phyloP scores from a whole-genome alignment of 371 early-diverging fungal genomes.

The Haplosporangium sp. region DNA sequence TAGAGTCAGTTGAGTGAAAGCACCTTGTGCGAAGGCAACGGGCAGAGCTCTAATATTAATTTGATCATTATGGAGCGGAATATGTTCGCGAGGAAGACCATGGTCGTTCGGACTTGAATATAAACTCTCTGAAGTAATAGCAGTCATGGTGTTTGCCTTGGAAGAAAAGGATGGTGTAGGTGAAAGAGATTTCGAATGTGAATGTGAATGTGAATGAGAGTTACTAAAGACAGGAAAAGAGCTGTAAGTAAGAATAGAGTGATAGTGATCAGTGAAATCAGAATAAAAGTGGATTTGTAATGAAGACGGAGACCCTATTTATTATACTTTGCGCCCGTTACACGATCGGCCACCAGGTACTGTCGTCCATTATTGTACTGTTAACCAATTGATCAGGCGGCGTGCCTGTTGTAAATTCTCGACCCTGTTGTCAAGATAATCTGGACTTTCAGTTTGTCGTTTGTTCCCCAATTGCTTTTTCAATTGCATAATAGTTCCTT shows the following conservation, averaged over 20 bases:
- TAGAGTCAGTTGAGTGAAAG: conserved; percentile 59
- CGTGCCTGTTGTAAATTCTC: neutral
- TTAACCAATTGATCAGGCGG: neutral
- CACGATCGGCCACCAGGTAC: neutral
- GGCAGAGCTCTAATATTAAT: conserved; percentile 3
- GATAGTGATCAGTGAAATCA: neutral
- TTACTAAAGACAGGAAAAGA: neutral
- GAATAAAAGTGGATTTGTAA: conserved; percentile 26
- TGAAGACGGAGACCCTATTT: conserved; percentile 6
- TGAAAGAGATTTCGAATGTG: neutral
- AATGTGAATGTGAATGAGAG: neutral
- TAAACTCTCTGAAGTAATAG: conserved; percentile 14
- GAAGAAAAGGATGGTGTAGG: neutral
- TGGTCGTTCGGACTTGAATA: conserved; percentile 7
- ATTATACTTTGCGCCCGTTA: neutral
- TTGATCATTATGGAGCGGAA: conserved; percentile 3
- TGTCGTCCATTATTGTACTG: neutral
- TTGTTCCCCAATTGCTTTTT: neutral
- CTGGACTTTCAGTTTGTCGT: too few species aligned
- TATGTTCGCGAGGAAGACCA: conserved; percentile 4
- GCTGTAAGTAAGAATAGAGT: conserved; percentile 7
- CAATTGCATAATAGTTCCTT: neutral
- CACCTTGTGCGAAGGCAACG: conserved; percentile 20
- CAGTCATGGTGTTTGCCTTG: conserved; percentile 25
- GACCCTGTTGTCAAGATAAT: too few species aligned